These are phyloP conservation scores for Aspergillus sp. DNA, from an alignment of 2,329 filamentous ascomycete species.

Conservation along the genomic window DNA sequence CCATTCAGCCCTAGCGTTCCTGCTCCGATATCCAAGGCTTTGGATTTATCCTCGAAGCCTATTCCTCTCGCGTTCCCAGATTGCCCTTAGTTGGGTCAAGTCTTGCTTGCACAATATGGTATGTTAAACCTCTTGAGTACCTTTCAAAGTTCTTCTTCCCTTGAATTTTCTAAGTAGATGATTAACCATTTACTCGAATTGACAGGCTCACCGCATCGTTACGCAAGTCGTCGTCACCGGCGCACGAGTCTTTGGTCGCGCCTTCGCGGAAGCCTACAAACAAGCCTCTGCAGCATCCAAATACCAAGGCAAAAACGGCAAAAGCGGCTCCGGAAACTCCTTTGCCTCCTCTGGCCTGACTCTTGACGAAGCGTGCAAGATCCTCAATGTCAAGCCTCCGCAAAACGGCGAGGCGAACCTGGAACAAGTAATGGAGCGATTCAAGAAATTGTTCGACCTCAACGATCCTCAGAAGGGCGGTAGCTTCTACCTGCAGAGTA, in stretches of 20 bases:
- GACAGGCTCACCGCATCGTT: conserved; percentile 89
- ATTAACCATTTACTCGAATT: conserved; percentile 11
- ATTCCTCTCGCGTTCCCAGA: not conserved
- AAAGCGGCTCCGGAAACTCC: conserved; percentile 50
- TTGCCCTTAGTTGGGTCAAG: conserved; percentile 3
- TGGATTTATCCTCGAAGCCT: not conserved
- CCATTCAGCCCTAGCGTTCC: not conserved
- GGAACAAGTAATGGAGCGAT: conserved; percentile 79
- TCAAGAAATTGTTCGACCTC: conserved; percentile 91
- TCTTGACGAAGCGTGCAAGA: conserved; percentile 95
- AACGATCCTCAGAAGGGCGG: conserved; percentile 96
- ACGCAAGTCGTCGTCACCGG: conserved; percentile 91
- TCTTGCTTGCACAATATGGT: conserved; percentile 17
- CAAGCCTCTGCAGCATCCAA: conserved; percentile 87
- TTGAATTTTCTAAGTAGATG: not conserved
- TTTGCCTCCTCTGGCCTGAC: conserved; percentile 75
- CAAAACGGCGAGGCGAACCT: conserved; percentile 76
- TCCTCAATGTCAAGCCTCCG: conserved; percentile 92
- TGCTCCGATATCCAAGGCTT: not conserved
- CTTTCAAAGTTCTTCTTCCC: not conserved
- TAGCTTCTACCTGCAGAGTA: conserved; percentile 98
- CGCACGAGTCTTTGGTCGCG: conserved; percentile 87
- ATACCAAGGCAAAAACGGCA: conserved; percentile 73
- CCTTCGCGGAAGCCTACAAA: conserved; percentile 92
- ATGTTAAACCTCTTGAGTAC: conserved; percentile 2